Evolutionary conservation across 148 eudicot species (phyloP), one percentile per base, ranked within the genome.

Genomic region (Camellia sinensis): DNA sequence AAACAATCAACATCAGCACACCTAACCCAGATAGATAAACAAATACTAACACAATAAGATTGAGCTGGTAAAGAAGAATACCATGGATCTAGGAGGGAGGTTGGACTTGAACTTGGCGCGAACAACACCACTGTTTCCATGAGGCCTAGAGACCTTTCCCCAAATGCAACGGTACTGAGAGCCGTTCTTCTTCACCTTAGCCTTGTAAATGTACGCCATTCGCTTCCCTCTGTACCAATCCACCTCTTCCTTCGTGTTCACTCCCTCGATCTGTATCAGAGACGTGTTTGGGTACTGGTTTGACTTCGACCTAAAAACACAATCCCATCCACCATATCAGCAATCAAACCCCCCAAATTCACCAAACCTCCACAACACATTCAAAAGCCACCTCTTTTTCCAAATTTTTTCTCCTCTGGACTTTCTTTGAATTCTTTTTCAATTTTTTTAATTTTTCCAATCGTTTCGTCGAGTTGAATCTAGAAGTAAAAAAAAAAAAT

Each of bases 61-160:
- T 41, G 14, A 48, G 7, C 11, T 6, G 17, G 2, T 1, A 29
- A 29, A 67, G 48, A 45, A 22, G 21, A 19, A 13, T 80, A 87
- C 90, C 90, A 88, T 86, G 45, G 90, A 82, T 67, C 84, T 88
- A 10, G 90, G 88, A 48, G 90, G 90, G 19, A 88, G 86, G 54
- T 88, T 88, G 12, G 88, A 81, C 81, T 77, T 88, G 81, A 88
- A 88, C 84, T 88, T 86, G 18, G 88, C 90, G 13, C 90, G 83
- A 19, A 88, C 88, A 29, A 88, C 74, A 18, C 90, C 90, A 6
- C 78, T 88, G 81, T 88, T 88, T 44, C 90, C 90, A 57, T 86
- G 90, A 7, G 90, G 88, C 72, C 90, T 85, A 37, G 68, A 67
- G 48, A 88, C 85, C 82, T 86, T 88, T 0, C 90, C 90, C 90